Base-by-base conservation (phyloP, 495 filamentous ascomycete genomes). In the Penicillium coprophilum region DNA sequence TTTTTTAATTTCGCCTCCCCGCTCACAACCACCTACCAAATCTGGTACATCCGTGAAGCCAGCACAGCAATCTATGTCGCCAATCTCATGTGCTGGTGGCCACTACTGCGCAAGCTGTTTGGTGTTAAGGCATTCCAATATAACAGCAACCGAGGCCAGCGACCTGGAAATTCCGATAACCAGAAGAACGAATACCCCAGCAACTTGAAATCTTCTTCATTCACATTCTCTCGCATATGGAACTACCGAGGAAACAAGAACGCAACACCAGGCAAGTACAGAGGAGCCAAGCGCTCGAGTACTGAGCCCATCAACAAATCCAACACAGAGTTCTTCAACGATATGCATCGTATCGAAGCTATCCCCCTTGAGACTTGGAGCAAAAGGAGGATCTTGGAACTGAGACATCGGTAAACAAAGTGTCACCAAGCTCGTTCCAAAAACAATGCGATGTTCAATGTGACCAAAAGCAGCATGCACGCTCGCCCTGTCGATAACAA, bases 1-100 rank as follows among this genome's bases (percentile, higher is more conserved):
- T 84, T 80, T 58, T 88, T 87, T 72, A 85, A 80, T 43, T 87
- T 89, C 62, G 76, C 71, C 6, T 66, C 73, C 2, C 83, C 82
- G 0, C 78, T 80, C 53, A 75, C 69, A 12, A 72, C 72, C 6
- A 78, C 75, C 4, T 71, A 75, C 34, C 71, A 79, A 34, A 82
- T 80, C 46, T 89, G 86, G 85, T 88, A 89, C 61, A 77, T 80
- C 20, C 82, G 85, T 9, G 85, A 88, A 76, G 77, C 82, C 15
- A 79, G 77, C 19, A 87, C 83, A 0, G 81, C 85, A 1, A 77
- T 87, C 11, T 78, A 85, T 45, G 82, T 87, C 4, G 79, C 82
- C n/a, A 87, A 87, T 47, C 62, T 87, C 15, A 83, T 85, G 40
- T 84, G 82, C 60, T 78, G 80, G 62, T 87, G 83, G 82, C 79